A percentile compares a stretch with the other conserved stretches of the same genome.
Conservation (phyloP, 192 early-diverging fungal genomes). For the Backusella psychrophila region DNA sequence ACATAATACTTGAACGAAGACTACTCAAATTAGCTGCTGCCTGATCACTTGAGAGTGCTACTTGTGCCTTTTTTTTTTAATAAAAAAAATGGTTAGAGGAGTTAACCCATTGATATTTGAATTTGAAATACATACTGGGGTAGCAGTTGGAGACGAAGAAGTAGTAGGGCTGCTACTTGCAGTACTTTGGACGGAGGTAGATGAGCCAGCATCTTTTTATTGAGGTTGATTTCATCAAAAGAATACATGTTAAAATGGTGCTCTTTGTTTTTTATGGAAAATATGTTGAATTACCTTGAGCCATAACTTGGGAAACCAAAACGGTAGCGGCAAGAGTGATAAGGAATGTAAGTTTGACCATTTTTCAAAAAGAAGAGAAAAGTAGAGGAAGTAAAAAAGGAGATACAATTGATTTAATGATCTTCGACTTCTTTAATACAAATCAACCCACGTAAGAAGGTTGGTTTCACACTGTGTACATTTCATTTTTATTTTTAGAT, state of each 20-base stretch:
- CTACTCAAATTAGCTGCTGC: neutral
- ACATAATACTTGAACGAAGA: neutral
- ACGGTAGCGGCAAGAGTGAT: neutral
- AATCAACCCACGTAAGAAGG: neutral
- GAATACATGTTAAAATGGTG: neutral
- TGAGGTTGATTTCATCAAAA: neutral
- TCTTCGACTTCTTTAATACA: neutral
- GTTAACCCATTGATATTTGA: neutral
- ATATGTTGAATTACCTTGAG: neutral
- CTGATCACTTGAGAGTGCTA: neutral
- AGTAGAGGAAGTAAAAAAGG: constrained; percentile 10
- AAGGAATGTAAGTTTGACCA: constrained; percentile 3
- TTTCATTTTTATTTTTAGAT: constrained; percentile 8
- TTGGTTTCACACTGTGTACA: neutral
- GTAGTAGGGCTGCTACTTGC: neutral
- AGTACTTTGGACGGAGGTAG: neutral
- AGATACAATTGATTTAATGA: neutral
- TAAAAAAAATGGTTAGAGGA: neutral
- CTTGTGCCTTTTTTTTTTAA: neutral
- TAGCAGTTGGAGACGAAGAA: neutral
- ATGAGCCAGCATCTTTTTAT: neutral
- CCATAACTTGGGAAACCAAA: neutral
- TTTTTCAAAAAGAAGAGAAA: neutral
- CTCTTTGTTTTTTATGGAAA: neutral
- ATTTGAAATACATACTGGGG: neutral